A percentile compares a stretch with the other conserved stretches of the same genome.
phyloP scores from a whole-genome alignment of 2,329 filamentous ascomycete genomes.

The Trichoderma afroharzianum region DNA sequence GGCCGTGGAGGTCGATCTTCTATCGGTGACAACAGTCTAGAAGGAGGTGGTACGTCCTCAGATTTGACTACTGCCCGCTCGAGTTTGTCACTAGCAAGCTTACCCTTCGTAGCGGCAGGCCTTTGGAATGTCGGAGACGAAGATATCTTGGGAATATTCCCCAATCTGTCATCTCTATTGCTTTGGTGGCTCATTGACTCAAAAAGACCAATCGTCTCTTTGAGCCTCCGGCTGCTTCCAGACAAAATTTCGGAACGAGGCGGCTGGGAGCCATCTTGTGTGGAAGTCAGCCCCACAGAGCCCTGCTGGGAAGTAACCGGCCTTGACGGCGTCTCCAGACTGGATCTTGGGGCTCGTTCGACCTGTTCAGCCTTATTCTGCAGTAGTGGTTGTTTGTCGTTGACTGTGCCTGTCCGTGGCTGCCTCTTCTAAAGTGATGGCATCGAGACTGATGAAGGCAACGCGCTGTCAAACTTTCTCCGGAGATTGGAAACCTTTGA shows the following conservation, averaged over 20 bases:
- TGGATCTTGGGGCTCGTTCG: not conserved
- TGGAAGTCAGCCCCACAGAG: not conserved
- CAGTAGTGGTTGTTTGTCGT: not conserved
- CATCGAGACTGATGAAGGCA: constrained; percentile 12
- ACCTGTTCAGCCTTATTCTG: too few species aligned
- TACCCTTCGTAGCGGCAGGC: not conserved
- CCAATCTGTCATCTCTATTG: not conserved
- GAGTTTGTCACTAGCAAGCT: not conserved
- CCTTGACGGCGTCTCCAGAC: not conserved
- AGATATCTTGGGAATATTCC: not conserved
- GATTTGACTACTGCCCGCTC: not conserved
- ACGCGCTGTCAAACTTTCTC: constrained; percentile 23
- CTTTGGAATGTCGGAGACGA: not conserved
- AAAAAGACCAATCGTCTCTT: constrained; percentile 31
- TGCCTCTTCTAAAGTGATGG: constrained; percentile 17
- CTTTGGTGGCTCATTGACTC: constrained; percentile 25
- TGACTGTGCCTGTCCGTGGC: not conserved
- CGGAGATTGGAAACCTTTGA: constrained; percentile 23
- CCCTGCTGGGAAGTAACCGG: not conserved
- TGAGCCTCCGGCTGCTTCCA: constrained; percentile 6
- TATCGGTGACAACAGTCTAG: not conserved
- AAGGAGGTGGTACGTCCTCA: not conserved
- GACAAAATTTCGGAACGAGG: not conserved
- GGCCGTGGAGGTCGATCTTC: not conserved
- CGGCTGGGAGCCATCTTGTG: not conserved